Evolutionary conservation across 1,284 basidiomycete species (phyloP).

Genomic region (Fomitopsis betulina): DNA sequence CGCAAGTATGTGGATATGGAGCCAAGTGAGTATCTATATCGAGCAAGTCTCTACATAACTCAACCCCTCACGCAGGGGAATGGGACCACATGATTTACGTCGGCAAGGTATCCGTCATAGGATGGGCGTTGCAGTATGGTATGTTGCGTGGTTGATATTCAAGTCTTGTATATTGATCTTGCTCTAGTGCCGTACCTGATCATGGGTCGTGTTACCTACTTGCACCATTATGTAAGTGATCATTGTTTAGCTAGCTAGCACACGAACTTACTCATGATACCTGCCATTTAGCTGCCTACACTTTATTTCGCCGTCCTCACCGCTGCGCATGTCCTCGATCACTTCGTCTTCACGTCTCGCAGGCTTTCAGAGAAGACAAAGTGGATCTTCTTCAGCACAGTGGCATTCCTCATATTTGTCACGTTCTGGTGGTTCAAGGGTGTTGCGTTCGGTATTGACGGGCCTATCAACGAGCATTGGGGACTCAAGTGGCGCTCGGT

Average conservation of each 20-base stretch:
- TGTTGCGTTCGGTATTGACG: conserved; percentile 85
- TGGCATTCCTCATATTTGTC: conserved; percentile 57
- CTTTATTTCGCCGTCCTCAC: conserved; percentile 95
- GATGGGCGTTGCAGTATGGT: conserved; percentile 93
- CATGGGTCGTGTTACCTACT: conserved; percentile 92
- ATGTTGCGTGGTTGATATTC: conserved; percentile 24
- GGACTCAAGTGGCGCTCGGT: conserved; percentile 83
- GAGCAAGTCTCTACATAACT: not conserved
- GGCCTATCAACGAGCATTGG: conserved; percentile 75
- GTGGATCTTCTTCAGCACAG: conserved; percentile 63
- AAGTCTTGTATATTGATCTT: not conserved
- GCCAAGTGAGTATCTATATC: conserved; percentile 46
- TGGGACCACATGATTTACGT: conserved; percentile 97
- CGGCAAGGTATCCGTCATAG: conserved; percentile 85
- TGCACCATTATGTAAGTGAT: conserved; percentile 80
- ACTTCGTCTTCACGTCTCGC: conserved; percentile 81
- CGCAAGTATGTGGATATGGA: conserved; percentile 90
- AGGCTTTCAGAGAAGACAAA: conserved; percentile 63
- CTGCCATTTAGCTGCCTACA: conserved; percentile 70
- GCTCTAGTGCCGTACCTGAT: conserved; percentile 84
- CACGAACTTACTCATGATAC: not conserved
- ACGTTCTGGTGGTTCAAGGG: conserved; percentile 95
- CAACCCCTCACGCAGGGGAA: conserved; percentile 43
- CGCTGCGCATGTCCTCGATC: conserved; percentile 87
- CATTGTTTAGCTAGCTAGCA: not conserved